Conservation (phyloP, 73 alveolate genomes). For the Paramecium primaurelia region DNA sequence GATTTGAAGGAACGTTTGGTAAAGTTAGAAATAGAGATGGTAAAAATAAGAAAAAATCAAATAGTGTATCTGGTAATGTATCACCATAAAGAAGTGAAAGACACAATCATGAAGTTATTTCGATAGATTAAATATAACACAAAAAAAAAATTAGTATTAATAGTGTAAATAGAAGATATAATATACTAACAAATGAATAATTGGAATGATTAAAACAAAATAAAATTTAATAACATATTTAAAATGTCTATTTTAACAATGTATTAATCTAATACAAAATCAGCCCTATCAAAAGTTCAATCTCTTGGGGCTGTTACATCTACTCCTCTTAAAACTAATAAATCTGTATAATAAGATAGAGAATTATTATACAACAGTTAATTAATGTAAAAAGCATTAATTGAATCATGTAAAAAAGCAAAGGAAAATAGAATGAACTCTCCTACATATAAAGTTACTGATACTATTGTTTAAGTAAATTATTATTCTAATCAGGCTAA, state of each 20-base stretch:
- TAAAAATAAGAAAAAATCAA: neutral
- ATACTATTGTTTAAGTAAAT: neutral
- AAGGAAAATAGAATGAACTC: constrained; percentile 3
- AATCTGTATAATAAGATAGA: neutral
- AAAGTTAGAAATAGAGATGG: neutral
- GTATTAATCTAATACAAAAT: neutral
- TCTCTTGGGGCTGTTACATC: neutral
- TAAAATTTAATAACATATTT: neutral
- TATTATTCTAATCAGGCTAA: neutral
- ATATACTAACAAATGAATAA: neutral
- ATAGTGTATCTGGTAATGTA: neutral
- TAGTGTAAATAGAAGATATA: neutral
- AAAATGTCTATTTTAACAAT: neutral
- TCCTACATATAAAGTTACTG: neutral
- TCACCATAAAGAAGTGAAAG: neutral
- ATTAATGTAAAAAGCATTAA: constrained; percentile 1
- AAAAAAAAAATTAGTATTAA: neutral
- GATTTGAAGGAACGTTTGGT: neutral
- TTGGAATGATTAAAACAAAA: neutral
- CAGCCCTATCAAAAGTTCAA: neutral
- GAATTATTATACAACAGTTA: neutral
- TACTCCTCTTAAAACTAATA: neutral
- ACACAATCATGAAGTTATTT: neutral
- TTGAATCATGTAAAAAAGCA: neutral
- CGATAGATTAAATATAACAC: neutral